Evolutionary conservation across 1,139 yeast genomes (phyloP), one percentile per base, ranked within the genome.

Genomic region (Meyerozyma sp.): DNA sequence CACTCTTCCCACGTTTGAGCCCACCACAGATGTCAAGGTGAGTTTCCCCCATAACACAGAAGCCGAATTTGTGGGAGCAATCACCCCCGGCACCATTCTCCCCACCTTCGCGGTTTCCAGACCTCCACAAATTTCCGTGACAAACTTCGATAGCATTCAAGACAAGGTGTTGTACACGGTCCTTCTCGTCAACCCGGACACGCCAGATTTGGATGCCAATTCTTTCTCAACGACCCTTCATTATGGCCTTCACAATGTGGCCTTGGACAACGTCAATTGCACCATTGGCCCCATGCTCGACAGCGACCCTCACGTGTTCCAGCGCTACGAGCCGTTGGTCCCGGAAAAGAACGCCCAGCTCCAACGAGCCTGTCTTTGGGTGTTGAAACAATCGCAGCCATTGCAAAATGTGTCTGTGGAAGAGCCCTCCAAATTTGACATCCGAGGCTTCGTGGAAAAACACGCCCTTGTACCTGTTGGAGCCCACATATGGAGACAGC

Each of bases 341-440:
- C 96, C 98, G 11, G 98, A 91, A 60, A 87, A 87, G 66, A 93
- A 94, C 62, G 75, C 85, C 7, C 86, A 86, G 27, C 70, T 71
- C 29, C 97, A 93, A 65, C 80, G 98, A 64, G 84, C 86, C 45
- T 82, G 89, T 46, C 80, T 89, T 40, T 90, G 98, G 96, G 95
- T 89, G 3, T 86, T 90, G 65, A 81, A 90, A 65, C 98, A 93
- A 64, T 45, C 55, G 3, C 54, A 53, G 8, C 51, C 49, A 40
- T 49, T 63, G 39, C 43, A 49, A 3, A 43, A 58, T 6, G 44
- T 43, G 8, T 48, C 51, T 18, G 27, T 21, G 3, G 23, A 44
- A 29, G 49, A 57, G 27, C 65, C 81, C 50, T 75, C 74, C 11
- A 57, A 67, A 42, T 93, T 93, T 57, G 79, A 89, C 55, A 83